Conservation (phyloP, 129 eudicot genomes). For the sunflower (Helianthus annuus) region DNA sequence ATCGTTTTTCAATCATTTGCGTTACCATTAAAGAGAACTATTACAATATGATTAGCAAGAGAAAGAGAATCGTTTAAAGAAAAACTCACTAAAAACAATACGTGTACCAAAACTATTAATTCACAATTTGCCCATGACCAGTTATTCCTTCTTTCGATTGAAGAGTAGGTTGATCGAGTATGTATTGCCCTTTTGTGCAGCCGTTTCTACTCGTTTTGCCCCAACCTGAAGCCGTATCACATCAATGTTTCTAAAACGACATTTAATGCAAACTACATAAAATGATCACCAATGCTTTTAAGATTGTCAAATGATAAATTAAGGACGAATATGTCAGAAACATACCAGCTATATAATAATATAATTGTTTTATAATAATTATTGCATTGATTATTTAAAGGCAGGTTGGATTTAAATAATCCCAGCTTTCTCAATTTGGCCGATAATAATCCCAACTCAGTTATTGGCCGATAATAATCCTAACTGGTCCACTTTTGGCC, state of each 20-base stretch:
- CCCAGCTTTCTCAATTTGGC: too few relatives aligned
- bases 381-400: background rate
- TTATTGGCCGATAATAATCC: too few relatives aligned
- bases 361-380: background rate
- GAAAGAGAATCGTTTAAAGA: background rate
- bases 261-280: background rate
- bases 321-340: background rate
- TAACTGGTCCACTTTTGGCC: too few relatives aligned
- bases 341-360: background rate
- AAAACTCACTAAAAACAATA: background rate
- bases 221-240: slow-evolving; percentile 55
- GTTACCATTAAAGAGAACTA: background rate
- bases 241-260: slow-evolving; percentile 17
- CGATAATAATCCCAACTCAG: too few relatives aligned
- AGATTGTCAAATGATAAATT: background rate
- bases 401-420: too few relatives aligned
- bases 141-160: slow-evolving; percentile 58
- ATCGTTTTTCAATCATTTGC: background rate
- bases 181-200: slow-evolving; percentile 80
- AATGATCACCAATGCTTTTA: background rate
- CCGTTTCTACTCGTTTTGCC: slow-evolving; percentile 72
- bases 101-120: background rate
- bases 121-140: background rate
- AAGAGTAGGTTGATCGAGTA: slow-evolving; percentile 82
- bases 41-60: background rate